Base-by-base conservation (phyloP, 805 yeast species). In the Metahyphopichia silvanorum region DNA sequence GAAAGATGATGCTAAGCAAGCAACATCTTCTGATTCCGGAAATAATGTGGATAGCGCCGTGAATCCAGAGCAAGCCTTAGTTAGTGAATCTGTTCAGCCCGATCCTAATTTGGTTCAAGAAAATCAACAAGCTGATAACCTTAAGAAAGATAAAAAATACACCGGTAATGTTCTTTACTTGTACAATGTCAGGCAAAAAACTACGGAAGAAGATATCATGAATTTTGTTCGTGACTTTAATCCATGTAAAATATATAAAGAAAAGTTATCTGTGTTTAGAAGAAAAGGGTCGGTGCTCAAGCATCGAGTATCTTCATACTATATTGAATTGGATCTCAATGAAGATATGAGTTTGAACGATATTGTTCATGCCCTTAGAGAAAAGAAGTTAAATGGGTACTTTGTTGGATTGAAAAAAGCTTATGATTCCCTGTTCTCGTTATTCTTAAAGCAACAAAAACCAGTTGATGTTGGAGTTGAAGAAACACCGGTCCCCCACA, bases 171-270 rank as follows among this genome's bases (percentile, higher is more conserved):
- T n/a, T n/a, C n/a, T 77, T 2, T 75, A 64, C 43, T 60, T 20
- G 9, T 8, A 63, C 4, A 57, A 56, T 10, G 51, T 75, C 21
- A 61, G 68, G 18, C 51, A 57, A 15, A 63, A 54, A 18, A 54
- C 60, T 3, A 62, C 67, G 2, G 77, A 74, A 42, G 56, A 57
- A 9, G 73, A 70, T 6, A 42, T 76, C 34, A 62, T 69, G 37
- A 66, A 56, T n/a, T 67, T 55, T 43, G 74, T 75, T 37, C 50
- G 57, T 14, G 71, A 57, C 1, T 76, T 55, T 48, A 50, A 51
- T 9, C 77, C 81, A 8, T 57, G 60, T 21, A 74, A 67, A 26
- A 65, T 76, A 24, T 69, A 66, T 50, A 62, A 20, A 20, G 7
- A 8, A 7, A 20, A 20, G 7, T 10, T 7, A 20, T 8, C 7